phyloP scores from a whole-genome alignment of 1,139 yeast species.

The Saccharomycopsis hybrid region DNA sequence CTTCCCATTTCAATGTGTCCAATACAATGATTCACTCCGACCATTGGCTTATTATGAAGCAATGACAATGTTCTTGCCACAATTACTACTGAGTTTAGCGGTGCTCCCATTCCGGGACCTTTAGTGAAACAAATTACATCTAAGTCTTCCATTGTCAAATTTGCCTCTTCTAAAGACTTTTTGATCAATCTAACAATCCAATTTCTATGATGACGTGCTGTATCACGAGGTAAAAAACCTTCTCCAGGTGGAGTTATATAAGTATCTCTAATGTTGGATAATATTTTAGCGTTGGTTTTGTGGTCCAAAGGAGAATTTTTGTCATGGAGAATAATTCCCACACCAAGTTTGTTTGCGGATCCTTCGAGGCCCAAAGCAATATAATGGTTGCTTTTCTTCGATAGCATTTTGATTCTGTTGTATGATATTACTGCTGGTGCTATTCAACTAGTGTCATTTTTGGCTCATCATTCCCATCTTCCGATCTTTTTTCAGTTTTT shows the following conservation, averaged over 20 bases:
- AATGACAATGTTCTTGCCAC: conserved; percentile 85
- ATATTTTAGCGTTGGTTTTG: conserved; percentile 61
- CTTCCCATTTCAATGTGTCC: conserved; percentile 99
- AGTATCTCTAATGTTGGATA: conserved; percentile 88
- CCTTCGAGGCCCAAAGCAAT: conserved; percentile 92
- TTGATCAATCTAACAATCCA: conserved; percentile 86
- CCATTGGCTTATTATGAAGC: conserved; percentile 76
- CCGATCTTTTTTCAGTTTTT: too few relatives aligned
- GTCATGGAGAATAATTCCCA: conserved; percentile 78
- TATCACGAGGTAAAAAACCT: conserved; percentile 92
- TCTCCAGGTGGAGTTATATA: conserved; percentile 97
- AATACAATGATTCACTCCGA: conserved; percentile 95
- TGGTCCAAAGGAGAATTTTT: conserved; percentile 41
- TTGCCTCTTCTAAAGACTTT: conserved; percentile 58
- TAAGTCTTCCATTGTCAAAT: conserved; percentile 46
- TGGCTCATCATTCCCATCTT: too few relatives aligned
- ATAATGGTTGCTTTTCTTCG: conserved; percentile 29
- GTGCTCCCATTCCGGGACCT: conserved; percentile 99
- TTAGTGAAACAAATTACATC: conserved; percentile 94
- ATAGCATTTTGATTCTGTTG: background rate
- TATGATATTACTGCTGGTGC: too few relatives aligned
- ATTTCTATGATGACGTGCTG: conserved; percentile 92
- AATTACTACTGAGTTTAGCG: conserved; percentile 84
- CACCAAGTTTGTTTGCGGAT: conserved; percentile 92
- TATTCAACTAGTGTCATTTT: too few relatives aligned